Base-by-base conservation (phyloP, 805 yeast species). In the Wickerhamiella parazyma region DNA sequence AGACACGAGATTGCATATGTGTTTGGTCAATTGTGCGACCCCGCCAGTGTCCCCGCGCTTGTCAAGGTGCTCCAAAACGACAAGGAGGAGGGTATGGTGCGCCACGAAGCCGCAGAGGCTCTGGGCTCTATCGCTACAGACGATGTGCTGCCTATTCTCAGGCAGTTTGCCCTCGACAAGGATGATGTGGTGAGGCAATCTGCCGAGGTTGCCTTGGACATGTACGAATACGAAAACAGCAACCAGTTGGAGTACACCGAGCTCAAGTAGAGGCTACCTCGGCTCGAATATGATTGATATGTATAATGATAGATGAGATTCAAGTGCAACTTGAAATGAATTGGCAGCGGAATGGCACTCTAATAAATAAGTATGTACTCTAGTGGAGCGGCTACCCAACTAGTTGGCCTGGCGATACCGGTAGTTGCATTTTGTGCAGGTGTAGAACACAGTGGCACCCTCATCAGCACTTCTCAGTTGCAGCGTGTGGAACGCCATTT, bases 51-150 rank as follows among this genome's bases (percentile, higher is more conserved):
- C 28, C 95, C 96, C 33, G 70, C 89, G 17, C 73, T 93, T 49
- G 72, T 85, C 46, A 78, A 83, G 64, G 85, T 91, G 3, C 72
- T 93, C 54, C 76, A 76, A 53, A 75, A 83, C 61, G 73, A 70
- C 47, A 58, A 64, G 12, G 95, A 91, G 67, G 97, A 94, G 42
- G 94, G 93, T 50, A 91, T 91, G 99, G 98, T 93, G 26, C 80
- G 99, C 67, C 99, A 91, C 61, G 99, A 91, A 67, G 98, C 97
- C 46, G 98, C 97, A 20, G 99, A 91, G 67, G 98, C 98, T 20
- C 71, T 93, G 55, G 98, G 98, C 21, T 75, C 94, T 22, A 91
- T 91, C 60, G 97, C 95, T 21, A 84, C 96, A 8, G 95, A 84
- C 56, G 96, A 89, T 47, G 94, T 89, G 31, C 70, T 89, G 51